Percentiles rank a stretch among this genome's conserved stretches.
These are phyloP conservation scores for Metahyphopichia silvanorum DNA, from an alignment of 805 yeast species.

Conservation along the genomic window DNA sequence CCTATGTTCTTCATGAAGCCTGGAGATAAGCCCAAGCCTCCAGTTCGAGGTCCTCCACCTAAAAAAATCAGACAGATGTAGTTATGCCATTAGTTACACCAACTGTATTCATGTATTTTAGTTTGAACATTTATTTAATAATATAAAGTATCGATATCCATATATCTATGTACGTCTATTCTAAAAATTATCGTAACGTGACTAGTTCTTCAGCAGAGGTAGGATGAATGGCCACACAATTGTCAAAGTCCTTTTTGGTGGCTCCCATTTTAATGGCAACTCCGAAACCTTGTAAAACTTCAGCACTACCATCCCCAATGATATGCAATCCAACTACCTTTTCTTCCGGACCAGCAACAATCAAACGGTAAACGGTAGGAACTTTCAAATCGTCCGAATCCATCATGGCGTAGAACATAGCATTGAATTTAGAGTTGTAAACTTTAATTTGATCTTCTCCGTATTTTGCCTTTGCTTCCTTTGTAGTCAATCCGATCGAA, in stretches of 20 bases:
- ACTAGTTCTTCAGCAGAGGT: conserved; percentile 98
- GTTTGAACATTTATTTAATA: too few relatives aligned
- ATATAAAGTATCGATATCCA: too few relatives aligned
- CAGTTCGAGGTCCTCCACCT: conserved; percentile 61
- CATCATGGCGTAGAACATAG: conserved; percentile 91
- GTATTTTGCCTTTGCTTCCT: conserved; percentile 70
- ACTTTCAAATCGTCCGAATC: conserved; percentile 60
- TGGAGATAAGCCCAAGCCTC: conserved; percentile 65
- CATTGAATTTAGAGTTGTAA: conserved; percentile 78
- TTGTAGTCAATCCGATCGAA: conserved; percentile 81
- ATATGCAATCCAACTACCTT: conserved; percentile 94
- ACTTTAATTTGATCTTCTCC: conserved; percentile 79
- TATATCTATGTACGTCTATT: too few relatives aligned
- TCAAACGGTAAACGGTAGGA: conserved; percentile 83
- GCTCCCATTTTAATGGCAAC: conserved; percentile 99
- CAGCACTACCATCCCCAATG: conserved; percentile 88
- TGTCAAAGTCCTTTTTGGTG: conserved; percentile 92
- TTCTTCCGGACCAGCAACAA: conserved; percentile 77
- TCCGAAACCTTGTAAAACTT: conserved; percentile 96
- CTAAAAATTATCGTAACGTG: conserved; percentile 49
- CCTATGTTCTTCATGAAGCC: conserved; percentile 73
- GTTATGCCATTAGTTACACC: neutral
- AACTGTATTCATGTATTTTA: too few relatives aligned
- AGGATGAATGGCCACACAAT: conserved; percentile 97
- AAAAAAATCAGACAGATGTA: conserved; percentile 10